These are phyloP conservation scores for Penicillium sp. DNA, from an alignment of 2,329 filamentous ascomycete species.

Conservation along the genomic window DNA sequence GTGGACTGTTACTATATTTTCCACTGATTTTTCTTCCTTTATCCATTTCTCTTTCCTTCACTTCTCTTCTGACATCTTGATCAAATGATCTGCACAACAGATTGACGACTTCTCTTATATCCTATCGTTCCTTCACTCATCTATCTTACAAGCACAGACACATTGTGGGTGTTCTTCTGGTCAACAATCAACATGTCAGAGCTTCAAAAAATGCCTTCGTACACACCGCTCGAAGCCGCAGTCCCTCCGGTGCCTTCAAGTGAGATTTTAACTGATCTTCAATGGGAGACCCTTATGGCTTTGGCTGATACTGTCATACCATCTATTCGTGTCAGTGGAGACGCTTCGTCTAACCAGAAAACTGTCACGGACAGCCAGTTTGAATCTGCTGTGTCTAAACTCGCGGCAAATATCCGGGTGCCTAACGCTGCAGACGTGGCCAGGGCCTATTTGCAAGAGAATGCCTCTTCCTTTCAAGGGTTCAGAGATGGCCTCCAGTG, in stretches of 20 bases:
- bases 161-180: background rate
- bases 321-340: conserved; percentile 43
- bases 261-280: conserved; percentile 53
- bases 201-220: background rate
- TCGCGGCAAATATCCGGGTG: conserved; percentile 30
- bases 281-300: conserved; percentile 61
- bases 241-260: conserved; percentile 49
- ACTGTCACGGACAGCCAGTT: conserved; percentile 43
- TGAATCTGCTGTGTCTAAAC: conserved; percentile 34
- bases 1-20: background rate
- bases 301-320: conserved; percentile 61
- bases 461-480: conserved; percentile 48
- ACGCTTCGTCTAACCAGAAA: conserved; percentile 37
- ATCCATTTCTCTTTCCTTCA: background rate
- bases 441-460: conserved; percentile 50
- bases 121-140: background rate
- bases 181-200: background rate
- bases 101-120: background rate
- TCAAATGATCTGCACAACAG: background rate
- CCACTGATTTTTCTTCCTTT: background rate
- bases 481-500: conserved; percentile 54
- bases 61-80: background rate
- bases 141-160: background rate
- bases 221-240: conserved; percentile 42
- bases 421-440: conserved; percentile 39